A percentile compares a stretch with the other conserved stretches of the same genome.
Conservation (phyloP, 495 filamentous ascomycete species). For the Aspergillus cristatus region DNA sequence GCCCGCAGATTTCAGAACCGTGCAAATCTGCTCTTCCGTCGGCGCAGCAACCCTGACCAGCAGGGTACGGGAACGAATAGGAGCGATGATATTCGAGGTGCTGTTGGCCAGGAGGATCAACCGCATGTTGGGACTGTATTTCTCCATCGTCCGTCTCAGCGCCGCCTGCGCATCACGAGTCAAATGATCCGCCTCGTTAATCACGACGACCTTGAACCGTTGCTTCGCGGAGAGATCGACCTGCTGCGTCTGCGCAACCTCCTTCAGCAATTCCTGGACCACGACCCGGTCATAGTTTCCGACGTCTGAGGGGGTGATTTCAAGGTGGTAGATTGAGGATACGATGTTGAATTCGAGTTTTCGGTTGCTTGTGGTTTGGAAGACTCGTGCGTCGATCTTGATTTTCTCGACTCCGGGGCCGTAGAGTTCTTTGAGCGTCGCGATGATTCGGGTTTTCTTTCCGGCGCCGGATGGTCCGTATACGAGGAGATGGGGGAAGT, state of each 20-base stretch:
- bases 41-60: slow-evolving; percentile 89
- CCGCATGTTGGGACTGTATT: slow-evolving; percentile 90
- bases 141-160: slow-evolving; percentile 94
- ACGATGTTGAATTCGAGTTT: slow-evolving; percentile 99
- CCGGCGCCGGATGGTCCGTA: slow-evolving; percentile 95
- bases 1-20: slow-evolving; percentile 64
- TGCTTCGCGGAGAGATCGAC: slow-evolving; percentile 85
- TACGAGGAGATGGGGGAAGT: slow-evolving; percentile 94
- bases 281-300: slow-evolving; percentile 94
- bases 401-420: slow-evolving; percentile 93
- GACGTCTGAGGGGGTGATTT: slow-evolving; percentile 97
- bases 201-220: slow-evolving; percentile 95
- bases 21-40: slow-evolving; percentile 71
- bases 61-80: slow-evolving; percentile 81
- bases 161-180: slow-evolving; percentile 93
- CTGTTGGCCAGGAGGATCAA: slow-evolving; percentile 88
- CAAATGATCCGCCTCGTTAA: slow-evolving; percentile 97
- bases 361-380: slow-evolving; percentile 89
- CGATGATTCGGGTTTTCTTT: slow-evolving; percentile 94
- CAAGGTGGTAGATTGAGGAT: slow-evolving; percentile 88
- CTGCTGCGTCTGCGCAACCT: slow-evolving; percentile 97
- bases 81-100: slow-evolving; percentile 95
- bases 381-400: slow-evolving; percentile 91
- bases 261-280: slow-evolving; percentile 89
- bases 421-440: slow-evolving; percentile 85